Percentiles rank a stretch among this genome's conserved stretches.
phyloP scores from a whole-genome alignment of 106 monocot genomes.

The Gastrodia elata region DNA sequence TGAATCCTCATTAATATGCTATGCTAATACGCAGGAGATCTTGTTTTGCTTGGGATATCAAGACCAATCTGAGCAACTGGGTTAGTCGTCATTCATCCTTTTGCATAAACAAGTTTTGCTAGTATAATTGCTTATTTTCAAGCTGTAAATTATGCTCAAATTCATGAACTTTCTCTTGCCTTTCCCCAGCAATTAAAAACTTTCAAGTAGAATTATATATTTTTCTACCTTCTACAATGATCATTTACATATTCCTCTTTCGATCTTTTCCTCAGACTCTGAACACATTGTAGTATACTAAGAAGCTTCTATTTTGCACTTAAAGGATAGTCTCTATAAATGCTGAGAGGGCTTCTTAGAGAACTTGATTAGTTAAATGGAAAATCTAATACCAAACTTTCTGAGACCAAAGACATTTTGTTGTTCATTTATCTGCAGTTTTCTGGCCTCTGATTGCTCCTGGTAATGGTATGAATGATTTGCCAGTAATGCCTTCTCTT shows the following conservation, averaged over 20 bases:
- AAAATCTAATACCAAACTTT: not conserved
- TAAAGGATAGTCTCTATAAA: not conserved
- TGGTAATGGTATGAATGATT: slow-evolving; percentile 17
- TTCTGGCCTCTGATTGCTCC: slow-evolving; percentile 51
- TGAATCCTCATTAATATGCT: not conserved
- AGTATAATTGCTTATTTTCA: not conserved
- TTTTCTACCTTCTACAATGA: not conserved
- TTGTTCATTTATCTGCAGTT: slow-evolving; percentile 13
- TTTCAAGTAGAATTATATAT: too few relatives aligned
- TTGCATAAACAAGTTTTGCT: not conserved
- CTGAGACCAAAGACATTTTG: not conserved
- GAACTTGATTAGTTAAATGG: not conserved
- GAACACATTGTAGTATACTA: not conserved
- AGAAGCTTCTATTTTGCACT: not conserved
- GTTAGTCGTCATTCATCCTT: slow-evolving; percentile 12
- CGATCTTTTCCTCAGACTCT: not conserved
- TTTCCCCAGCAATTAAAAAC: too few relatives aligned
- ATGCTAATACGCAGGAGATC: slow-evolving; percentile 33
- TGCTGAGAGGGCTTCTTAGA: not conserved
- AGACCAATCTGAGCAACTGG: slow-evolving; percentile 33
- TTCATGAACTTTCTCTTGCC: too few relatives aligned
- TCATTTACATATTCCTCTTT: not conserved
- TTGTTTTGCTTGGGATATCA: slow-evolving; percentile 42
- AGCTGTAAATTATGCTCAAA: not conserved
- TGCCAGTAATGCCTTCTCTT: slow-evolving; percentile 16